phyloP scores from a whole-genome alignment of 2,329 filamentous ascomycete species.

The Gliomastix tumulicola region DNA sequence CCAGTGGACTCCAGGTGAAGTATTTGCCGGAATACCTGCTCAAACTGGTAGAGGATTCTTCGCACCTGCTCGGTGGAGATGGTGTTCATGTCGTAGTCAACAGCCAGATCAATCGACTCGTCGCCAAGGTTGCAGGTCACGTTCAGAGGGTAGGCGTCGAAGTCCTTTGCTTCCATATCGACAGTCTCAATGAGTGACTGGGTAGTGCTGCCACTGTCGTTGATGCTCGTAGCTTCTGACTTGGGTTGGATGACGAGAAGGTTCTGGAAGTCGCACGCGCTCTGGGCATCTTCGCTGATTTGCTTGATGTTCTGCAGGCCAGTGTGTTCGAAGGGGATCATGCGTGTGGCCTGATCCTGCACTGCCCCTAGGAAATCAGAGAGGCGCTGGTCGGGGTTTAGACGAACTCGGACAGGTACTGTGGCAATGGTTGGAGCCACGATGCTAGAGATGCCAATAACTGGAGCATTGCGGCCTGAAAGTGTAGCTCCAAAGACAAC shows the following conservation, averaged over 20 bases:
- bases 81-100: conserved; percentile 1
- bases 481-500: conserved; percentile 49
- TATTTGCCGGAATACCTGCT: neutral
- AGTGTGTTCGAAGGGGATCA: conserved; percentile 9
- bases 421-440: conserved; percentile 49
- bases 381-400: conserved; percentile 29
- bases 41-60: conserved; percentile 3
- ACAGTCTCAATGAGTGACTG: too few relatives aligned
- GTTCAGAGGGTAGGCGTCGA: conserved; percentile 3
- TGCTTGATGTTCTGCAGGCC: conserved; percentile 13
- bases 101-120: neutral
- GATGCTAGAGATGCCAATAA: conserved; percentile 36
- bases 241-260: conserved; percentile 9
- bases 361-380: conserved; percentile 14
- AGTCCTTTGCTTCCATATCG: too few relatives aligned
- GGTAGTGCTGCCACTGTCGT: too few relatives aligned
- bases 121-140: neutral
- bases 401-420: conserved; percentile 37
- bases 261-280: conserved; percentile 9
- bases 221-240: too few relatives aligned
- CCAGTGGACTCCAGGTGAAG: too few relatives aligned
- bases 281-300: conserved; percentile 3
- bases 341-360: conserved; percentile 8
- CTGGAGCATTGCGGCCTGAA: conserved; percentile 38
- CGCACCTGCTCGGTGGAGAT: conserved; percentile 1